A percentile compares a stretch with the other conserved stretches of the same genome.
Evolutionary conservation across 257 asterid species (phyloP).

Genomic region (Haberlea rhodopensis): DNA sequence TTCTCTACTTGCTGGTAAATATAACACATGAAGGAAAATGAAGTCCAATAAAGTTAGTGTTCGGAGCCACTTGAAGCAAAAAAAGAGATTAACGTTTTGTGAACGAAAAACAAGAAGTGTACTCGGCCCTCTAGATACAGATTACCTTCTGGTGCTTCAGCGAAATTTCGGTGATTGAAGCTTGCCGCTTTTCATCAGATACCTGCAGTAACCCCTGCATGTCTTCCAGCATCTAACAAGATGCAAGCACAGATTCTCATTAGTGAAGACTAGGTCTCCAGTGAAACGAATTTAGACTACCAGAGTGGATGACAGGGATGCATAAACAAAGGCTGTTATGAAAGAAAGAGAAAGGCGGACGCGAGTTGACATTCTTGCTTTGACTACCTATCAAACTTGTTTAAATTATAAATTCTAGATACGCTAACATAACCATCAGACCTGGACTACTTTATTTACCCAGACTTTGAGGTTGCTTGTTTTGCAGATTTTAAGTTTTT

Average conservation of each 20-base stretch:
- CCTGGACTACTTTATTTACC: conserved; percentile 1
- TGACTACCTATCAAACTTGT: conserved; percentile 9
- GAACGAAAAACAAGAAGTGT: conserved; percentile 22
- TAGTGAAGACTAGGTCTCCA: conserved; percentile 7
- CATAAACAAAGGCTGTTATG: not conserved
- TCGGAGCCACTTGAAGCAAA: conserved; percentile 8
- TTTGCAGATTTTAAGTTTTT: conserved; percentile 12
- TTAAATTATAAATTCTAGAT: not conserved
- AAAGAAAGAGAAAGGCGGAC: not conserved
- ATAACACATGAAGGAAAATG: conserved; percentile 19
- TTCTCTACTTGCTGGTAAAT: conserved; percentile 70
- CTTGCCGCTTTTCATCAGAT: conserved; percentile 81
- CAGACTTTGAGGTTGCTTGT: not conserved
- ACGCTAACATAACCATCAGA: conserved; percentile 4
- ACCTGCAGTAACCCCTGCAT: conserved; percentile 57
- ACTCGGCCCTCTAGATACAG: conserved; percentile 16
- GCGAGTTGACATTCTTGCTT: not conserved
- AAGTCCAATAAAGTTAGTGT: conserved; percentile 17
- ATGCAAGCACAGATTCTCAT: conserved; percentile 17
- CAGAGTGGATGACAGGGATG: conserved; percentile 17
- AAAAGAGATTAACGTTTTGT: conserved; percentile 25
- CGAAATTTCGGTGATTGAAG: conserved; percentile 72
- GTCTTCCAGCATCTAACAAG: conserved; percentile 71
- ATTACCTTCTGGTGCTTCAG: conserved; percentile 82
- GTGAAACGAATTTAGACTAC: conserved; percentile 14